phyloP scores from a whole-genome alignment of 495 filamentous ascomycete genomes.

The Xylaria scruposa region DNA sequence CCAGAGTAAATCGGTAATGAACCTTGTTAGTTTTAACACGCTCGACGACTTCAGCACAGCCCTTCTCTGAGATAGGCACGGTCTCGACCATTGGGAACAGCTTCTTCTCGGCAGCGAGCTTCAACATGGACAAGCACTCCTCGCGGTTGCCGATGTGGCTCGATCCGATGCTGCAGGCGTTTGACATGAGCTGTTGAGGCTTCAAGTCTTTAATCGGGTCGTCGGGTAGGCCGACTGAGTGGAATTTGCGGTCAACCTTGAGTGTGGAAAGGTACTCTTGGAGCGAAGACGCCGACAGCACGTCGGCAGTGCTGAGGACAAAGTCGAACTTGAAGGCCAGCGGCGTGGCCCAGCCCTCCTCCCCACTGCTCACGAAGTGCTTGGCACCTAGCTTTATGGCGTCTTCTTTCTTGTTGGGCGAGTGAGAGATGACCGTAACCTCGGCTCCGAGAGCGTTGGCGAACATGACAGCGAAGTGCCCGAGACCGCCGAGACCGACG shows the following conservation, averaged over 20 bases:
- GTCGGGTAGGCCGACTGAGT: slow-evolving; percentile 76
- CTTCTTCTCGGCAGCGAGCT: slow-evolving; percentile 77
- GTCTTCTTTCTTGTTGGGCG: slow-evolving; percentile 64
- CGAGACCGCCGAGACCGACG: slow-evolving; percentile 75
- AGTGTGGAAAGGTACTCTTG: slow-evolving; percentile 68
- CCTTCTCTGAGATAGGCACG: slow-evolving; percentile 70
- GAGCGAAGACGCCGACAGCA: slow-evolving; percentile 67
- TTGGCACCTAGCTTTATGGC: slow-evolving; percentile 67
- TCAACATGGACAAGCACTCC: slow-evolving; percentile 78
- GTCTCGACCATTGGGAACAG: slow-evolving; percentile 74
- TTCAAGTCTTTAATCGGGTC: slow-evolving; percentile 66
- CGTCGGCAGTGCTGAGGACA: slow-evolving; percentile 75
- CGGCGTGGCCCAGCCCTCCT: slow-evolving; percentile 67
- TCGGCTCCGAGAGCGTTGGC: slow-evolving; percentile 70
- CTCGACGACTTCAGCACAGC: slow-evolving; percentile 73
- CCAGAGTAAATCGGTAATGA: slow-evolving; percentile 69
- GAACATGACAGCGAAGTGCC: slow-evolving; percentile 69
- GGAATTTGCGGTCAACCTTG: slow-evolving; percentile 73
- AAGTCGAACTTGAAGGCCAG: slow-evolving; percentile 71
- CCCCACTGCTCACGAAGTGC: slow-evolving; percentile 68
- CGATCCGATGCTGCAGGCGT: slow-evolving; percentile 69
- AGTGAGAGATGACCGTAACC: slow-evolving; percentile 71
- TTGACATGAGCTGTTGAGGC: slow-evolving; percentile 66
- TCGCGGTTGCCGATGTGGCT: slow-evolving; percentile 74
- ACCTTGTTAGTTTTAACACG: slow-evolving; percentile 73